phyloP scores from a whole-genome alignment of 2,329 filamentous ascomycete genomes.

The Sphaerulina vaccinii region DNA sequence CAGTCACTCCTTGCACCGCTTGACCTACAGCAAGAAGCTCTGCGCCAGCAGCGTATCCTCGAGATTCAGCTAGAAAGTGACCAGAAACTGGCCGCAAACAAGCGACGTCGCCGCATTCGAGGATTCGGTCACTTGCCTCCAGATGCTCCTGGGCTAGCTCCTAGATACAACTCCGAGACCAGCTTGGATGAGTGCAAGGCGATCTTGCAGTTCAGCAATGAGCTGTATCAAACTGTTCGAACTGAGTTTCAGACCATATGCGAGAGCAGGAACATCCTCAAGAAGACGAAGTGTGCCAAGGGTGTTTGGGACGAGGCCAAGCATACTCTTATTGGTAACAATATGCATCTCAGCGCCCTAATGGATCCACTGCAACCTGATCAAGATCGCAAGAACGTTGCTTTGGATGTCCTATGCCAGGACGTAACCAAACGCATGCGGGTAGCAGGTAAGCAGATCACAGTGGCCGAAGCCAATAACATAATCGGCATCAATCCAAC shows the following conservation, averaged over 20 bases:
- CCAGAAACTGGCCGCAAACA: slow-evolving; percentile 62
- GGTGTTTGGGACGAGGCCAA: slow-evolving; percentile 73
- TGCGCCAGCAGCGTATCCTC: slow-evolving; percentile 26
- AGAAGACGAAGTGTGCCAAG: slow-evolving; percentile 72
- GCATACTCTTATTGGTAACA: slow-evolving; percentile 63
- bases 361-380: slow-evolving; percentile 58
- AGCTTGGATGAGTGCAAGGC: slow-evolving; percentile 76
- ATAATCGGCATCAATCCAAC: slow-evolving; percentile 67
- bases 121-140: slow-evolving; percentile 67
- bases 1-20: slow-evolving; percentile 12
- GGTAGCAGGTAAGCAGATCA: slow-evolving; percentile 63
- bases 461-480: slow-evolving; percentile 72
- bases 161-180: slow-evolving; percentile 78
- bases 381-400: slow-evolving; percentile 62
- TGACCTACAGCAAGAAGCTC: slow-evolving; percentile 24
- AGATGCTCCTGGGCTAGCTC: slow-evolving; percentile 62
- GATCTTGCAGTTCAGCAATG: slow-evolving; percentile 63
- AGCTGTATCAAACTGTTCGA: slow-evolving; percentile 63
- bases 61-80: slow-evolving; percentile 50
- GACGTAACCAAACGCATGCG: slow-evolving; percentile 81
- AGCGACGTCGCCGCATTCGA: slow-evolving; percentile 66
- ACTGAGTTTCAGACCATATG: slow-evolving; percentile 70
- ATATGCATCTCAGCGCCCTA: slow-evolving; percentile 60
- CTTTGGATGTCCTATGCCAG: slow-evolving; percentile 75
- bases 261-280: slow-evolving; percentile 63